Conservation (phyloP, 1,139 yeast species). For the Yamadazyma triangularis region DNA sequence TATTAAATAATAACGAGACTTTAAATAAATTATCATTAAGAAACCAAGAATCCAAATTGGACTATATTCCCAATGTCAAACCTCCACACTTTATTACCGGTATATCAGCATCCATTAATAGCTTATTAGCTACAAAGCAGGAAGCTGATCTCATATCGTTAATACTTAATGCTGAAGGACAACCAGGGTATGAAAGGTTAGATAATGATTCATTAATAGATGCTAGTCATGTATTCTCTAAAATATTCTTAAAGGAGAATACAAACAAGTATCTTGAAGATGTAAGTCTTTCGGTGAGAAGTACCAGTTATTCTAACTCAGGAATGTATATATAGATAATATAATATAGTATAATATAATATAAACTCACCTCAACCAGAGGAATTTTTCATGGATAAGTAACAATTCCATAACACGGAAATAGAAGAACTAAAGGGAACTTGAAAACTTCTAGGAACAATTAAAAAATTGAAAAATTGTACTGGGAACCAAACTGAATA, state of each 20-base stretch:
- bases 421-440: slow-evolving; percentile 89
- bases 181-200: slow-evolving; percentile 49
- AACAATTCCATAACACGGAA: slow-evolving; percentile 93
- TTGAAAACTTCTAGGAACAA: slow-evolving; percentile 76
- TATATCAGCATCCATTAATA: slow-evolving; percentile 37
- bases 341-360: background rate
- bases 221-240: slow-evolving; percentile 20
- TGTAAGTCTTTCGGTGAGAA: slow-evolving; percentile 29
- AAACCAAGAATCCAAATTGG: slow-evolving; percentile 3
- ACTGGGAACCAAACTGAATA: slow-evolving; percentile 94
- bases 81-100: slow-evolving; percentile 61
- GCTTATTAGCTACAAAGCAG: slow-evolving; percentile 19
- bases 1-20: slow-evolving; percentile 26
- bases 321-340: slow-evolving; percentile 34
- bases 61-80: slow-evolving; percentile 27
- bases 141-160: slow-evolving; percentile 18
- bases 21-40: slow-evolving; percentile 17
- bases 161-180: slow-evolving; percentile 52
- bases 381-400: slow-evolving; percentile 70
- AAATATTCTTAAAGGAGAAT: slow-evolving; percentile 10
- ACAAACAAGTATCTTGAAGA: slow-evolving; percentile 18
- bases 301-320: slow-evolving; percentile 31
- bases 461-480: slow-evolving; percentile 80
- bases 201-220: slow-evolving; percentile 36
- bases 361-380: slow-evolving; percentile 7